Conservation (phyloP, 2,329 filamentous ascomycete genomes). For the Pseudofabraea citricarpa region DNA sequence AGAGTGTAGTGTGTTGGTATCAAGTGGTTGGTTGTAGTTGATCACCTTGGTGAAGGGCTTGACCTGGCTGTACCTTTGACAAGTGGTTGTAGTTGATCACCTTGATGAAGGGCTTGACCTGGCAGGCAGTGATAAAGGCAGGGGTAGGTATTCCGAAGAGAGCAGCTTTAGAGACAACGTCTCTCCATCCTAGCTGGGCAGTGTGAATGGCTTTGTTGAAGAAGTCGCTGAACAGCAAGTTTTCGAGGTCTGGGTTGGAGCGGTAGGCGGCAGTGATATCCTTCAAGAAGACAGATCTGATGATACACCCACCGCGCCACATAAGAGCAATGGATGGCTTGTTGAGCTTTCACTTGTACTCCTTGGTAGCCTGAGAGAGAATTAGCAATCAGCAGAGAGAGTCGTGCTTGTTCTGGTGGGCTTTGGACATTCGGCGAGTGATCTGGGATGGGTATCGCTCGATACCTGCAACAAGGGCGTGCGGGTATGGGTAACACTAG, state of each 20-base stretch:
- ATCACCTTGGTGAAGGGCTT: constrained; percentile 99
- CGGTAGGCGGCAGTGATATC: constrained; percentile 98
- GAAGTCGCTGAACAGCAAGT: constrained; percentile 97
- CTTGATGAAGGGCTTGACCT: constrained; percentile 99
- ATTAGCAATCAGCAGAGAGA: constrained; percentile 23
- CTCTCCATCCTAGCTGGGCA: constrained; percentile 88
- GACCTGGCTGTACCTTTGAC: too few species aligned
- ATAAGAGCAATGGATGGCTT: constrained; percentile 99
- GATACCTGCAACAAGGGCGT: constrained; percentile 96
- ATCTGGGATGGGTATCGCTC: constrained; percentile 95
- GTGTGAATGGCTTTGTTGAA: constrained; percentile 99
- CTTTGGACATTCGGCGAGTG: constrained; percentile 97
- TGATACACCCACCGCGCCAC: constrained; percentile 99
- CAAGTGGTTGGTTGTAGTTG: constrained; percentile 99
- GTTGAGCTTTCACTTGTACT: constrained; percentile 98
- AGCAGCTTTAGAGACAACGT: constrained; percentile 85
- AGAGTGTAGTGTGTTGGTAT: constrained; percentile 99
- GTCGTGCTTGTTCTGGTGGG: constrained; percentile 93
- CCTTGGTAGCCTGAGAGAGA: constrained; percentile 73
- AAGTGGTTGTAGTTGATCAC: constrained; percentile 99
- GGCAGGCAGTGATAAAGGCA: constrained; percentile 92
- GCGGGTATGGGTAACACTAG: constrained; percentile 98
- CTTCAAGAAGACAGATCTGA: constrained; percentile 99
- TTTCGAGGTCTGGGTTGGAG: constrained; percentile 89
- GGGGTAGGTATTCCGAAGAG: constrained; percentile 94